Conservation (phyloP, 768 basidiomycete genomes). For the Leccinellum luteum region DNA sequence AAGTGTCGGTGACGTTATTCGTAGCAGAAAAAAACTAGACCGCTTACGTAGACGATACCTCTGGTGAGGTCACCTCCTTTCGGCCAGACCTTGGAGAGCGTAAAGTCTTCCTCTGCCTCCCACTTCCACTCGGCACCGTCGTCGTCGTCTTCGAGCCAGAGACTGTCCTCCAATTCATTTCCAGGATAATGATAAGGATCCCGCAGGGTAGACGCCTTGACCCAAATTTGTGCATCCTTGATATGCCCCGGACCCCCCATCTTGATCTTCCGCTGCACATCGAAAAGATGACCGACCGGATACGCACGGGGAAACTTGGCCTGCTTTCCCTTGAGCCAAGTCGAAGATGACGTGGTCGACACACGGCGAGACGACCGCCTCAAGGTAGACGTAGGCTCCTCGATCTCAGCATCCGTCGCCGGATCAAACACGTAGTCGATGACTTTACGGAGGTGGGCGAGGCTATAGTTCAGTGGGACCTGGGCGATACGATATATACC, state of each 20-base stretch:
- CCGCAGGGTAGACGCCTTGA: constrained; percentile 49
- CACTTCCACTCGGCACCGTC: constrained; percentile 57
- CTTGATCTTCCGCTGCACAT: constrained; percentile 48
- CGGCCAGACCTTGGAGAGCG: constrained; percentile 58
- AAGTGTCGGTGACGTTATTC: background rate
- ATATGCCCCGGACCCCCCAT: constrained; percentile 54
- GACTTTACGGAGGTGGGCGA: constrained; percentile 61
- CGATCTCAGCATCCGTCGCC: constrained; percentile 25
- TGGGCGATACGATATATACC: constrained; percentile 65
- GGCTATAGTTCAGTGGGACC: constrained; percentile 68
- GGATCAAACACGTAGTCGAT: constrained; percentile 56
- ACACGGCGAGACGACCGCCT: constrained; percentile 28
- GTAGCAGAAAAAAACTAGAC: background rate
- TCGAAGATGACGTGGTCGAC: constrained; percentile 6
- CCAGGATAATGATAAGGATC: constrained; percentile 47
- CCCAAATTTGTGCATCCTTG: constrained; percentile 44
- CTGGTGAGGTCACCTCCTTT: constrained; percentile 38
- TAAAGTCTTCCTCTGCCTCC: constrained; percentile 69
- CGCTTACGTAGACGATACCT: constrained; percentile 64
- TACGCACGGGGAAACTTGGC: constrained; percentile 4
- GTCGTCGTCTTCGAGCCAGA: constrained; percentile 24
- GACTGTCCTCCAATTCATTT: constrained; percentile 37
- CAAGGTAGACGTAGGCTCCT: constrained; percentile 11
- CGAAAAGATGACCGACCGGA: constrained; percentile 52
- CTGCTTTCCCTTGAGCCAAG: constrained; percentile 20